phyloP scores from a whole-genome alignment of 495 filamentous ascomycete species.

The Immersiella caudata region DNA sequence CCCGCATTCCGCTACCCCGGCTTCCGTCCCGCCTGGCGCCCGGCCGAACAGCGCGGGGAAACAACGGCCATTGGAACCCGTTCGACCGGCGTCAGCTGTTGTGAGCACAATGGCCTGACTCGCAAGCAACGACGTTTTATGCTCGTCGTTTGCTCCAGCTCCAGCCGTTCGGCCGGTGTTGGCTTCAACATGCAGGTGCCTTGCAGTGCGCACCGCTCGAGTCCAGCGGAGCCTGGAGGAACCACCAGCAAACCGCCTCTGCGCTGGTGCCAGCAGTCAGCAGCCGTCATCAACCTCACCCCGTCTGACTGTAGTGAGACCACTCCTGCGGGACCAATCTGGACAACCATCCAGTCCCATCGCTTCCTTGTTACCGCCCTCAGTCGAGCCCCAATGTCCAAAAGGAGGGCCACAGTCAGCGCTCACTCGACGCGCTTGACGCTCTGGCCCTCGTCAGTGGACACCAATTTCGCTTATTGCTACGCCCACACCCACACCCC shows the following conservation, averaged over 20 bases:
- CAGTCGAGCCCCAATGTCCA: neutral
- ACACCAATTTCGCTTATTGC: neutral
- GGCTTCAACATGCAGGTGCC: neutral
- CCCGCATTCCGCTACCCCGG: conserved; percentile 8
- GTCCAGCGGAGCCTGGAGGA: neutral
- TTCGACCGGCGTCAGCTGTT: conserved; percentile 2
- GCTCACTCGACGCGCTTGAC: conserved; percentile 1
- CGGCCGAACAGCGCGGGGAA: conserved; percentile 6
- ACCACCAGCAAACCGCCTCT: neutral
- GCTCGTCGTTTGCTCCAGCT: neutral
- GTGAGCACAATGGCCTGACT: neutral
- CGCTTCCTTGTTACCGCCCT: neutral
- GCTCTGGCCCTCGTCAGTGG: neutral
- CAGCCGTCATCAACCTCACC: neutral
- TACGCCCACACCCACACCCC: neutral
- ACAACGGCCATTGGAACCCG: neutral
- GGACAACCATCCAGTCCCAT: neutral
- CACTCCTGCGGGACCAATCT: neutral
- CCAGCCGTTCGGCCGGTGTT: neutral
- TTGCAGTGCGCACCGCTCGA: neutral
- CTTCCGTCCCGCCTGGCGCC: neutral
- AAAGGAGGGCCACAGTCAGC: neutral
- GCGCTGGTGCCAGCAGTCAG: neutral
- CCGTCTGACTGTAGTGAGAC: neutral
- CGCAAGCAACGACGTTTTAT: neutral